These are phyloP conservation scores for Taxillus chinensis DNA, from an alignment of 164 flowering plant species.

Conservation along the genomic window DNA sequence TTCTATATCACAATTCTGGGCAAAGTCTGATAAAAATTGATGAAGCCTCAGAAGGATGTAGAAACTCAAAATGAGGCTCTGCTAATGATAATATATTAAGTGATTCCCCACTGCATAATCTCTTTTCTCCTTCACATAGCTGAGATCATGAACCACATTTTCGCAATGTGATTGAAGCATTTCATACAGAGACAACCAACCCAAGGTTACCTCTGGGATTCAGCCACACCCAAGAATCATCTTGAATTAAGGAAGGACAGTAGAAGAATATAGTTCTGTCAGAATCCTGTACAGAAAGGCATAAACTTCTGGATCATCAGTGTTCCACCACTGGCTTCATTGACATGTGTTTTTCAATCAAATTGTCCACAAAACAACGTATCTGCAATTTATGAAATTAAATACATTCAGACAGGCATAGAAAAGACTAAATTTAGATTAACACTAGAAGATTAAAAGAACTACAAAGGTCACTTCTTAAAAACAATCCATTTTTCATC, in stretches of 20 bases:
- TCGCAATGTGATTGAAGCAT: not conserved
- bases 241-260: constrained; percentile 1
- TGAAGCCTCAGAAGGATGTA: not conserved
- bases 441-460: too few relatives aligned
- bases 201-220: not conserved
- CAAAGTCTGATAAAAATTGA: not conserved
- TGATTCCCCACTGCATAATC: not conserved
- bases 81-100: not conserved
- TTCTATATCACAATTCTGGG: not conserved
- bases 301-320: constrained; percentile 20
- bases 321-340: constrained; percentile 36
- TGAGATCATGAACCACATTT: constrained; percentile 5
- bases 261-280: constrained; percentile 2
- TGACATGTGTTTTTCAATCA: constrained; percentile 91
- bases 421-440: not conserved
- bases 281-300: constrained; percentile 6
- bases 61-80: not conserved
- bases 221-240: constrained; percentile 8
- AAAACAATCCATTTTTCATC: too few relatives aligned
- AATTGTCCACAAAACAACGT: constrained; percentile 86
- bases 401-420: not conserved
- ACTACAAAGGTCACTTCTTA: too few relatives aligned
- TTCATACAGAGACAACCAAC: constrained; percentile 1
- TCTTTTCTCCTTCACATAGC: constrained; percentile 1
- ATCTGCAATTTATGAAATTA: constrained; percentile 46